These are phyloP conservation scores for Backusella circina DNA, from an alignment of 192 early-diverging fungal genomes.

Conservation along the genomic window DNA sequence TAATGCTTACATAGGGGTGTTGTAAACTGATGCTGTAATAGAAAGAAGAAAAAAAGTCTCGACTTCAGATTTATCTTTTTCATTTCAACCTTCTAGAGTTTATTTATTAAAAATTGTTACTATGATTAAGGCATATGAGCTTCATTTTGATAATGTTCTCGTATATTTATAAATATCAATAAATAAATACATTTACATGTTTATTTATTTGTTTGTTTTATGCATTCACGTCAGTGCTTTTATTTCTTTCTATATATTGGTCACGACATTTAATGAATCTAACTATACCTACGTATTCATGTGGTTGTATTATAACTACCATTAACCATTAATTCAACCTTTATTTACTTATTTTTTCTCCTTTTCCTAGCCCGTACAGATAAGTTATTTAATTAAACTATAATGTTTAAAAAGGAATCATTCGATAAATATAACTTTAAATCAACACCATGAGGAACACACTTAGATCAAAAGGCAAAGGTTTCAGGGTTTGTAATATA, in stretches of 20 bases:
- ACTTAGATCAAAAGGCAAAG: no score
- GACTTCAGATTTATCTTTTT: neutral
- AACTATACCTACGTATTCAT: neutral
- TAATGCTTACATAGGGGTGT: neutral
- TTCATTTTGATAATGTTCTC: neutral
- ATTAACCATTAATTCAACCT: neutral
- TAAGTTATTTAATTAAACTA: neutral
- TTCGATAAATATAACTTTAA: neutral
- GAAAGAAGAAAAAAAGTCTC: neutral
- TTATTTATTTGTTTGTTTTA: neutral
- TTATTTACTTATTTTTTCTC: neutral
- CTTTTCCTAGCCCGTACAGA: neutral
- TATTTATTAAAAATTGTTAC: neutral
- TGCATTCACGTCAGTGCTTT: neutral
- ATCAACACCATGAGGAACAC: neutral
- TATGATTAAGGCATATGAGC: neutral
- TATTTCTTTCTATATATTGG: neutral
- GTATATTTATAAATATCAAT: neutral
- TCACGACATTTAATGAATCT: neutral
- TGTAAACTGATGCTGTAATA: neutral
- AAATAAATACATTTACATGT: neutral
- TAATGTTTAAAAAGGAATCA: neutral
- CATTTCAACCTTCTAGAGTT: neutral
- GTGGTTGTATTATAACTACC: neutral
- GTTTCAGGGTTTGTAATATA: neutral